A percentile compares a stretch with the other conserved stretches of the same genome.
phyloP scores from a whole-genome alignment of 805 yeast species.

The Lipomyces orientalis region DNA sequence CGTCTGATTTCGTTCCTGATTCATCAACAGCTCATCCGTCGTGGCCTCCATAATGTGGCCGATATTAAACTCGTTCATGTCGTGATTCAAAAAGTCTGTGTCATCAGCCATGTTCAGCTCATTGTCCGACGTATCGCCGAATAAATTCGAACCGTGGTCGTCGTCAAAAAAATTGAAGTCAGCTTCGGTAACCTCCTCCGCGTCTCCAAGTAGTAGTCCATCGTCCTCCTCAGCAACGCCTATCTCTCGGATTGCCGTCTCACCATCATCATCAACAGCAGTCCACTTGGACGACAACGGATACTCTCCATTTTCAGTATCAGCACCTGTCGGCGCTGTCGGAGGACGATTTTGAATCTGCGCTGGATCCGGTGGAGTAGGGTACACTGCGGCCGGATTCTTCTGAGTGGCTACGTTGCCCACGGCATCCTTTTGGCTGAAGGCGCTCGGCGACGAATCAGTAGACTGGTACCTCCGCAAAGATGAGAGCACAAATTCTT shows the following conservation, averaged over 20 bases:
- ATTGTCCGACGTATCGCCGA: conserved; percentile 36
- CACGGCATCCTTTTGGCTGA: background rate
- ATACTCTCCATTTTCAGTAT: conserved; percentile 10
- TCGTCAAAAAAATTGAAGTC: conserved; percentile 51
- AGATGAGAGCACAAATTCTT: conserved; percentile 25
- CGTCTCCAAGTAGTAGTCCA: conserved; percentile 43
- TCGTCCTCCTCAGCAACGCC: conserved; percentile 17
- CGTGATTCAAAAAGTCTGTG: conserved; percentile 13
- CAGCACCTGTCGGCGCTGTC: conserved; percentile 13
- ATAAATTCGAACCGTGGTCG: conserved; percentile 29
- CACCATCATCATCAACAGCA: conserved; percentile 23
- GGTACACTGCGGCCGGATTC: conserved; percentile 40
- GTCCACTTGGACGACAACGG: conserved; percentile 22
- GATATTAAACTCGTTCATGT: conserved; percentile 18
- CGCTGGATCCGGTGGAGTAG: conserved; percentile 47
- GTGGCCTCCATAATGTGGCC: conserved; percentile 19
- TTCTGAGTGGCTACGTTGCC: conserved; percentile 2
- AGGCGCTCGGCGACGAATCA: conserved; percentile 17
- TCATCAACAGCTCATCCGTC: background rate
- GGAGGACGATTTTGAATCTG: conserved; percentile 23
- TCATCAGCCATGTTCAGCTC: conserved; percentile 18
- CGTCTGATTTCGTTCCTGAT: background rate
- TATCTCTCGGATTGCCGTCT: background rate
- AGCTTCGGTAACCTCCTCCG: conserved; percentile 50
- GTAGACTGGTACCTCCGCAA: conserved; percentile 16